Evolutionary conservation across 495 filamentous ascomycete genomes (phyloP).

Genomic region (Penicillium argentinense): DNA sequence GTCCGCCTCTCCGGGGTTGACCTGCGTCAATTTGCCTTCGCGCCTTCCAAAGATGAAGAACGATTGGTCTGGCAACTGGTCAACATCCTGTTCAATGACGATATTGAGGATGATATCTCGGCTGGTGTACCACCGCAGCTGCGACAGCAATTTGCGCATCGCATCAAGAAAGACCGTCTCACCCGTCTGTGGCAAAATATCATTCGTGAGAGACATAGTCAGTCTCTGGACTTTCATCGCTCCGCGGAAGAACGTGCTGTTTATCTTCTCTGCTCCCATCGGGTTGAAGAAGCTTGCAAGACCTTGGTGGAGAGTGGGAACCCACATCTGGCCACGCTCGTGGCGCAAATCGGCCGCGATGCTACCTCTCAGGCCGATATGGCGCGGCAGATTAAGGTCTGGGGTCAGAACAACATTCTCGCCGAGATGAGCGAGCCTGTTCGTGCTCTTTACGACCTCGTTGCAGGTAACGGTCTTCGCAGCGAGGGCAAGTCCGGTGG

Average conservation of each 20-base stretch:
- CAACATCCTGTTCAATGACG: conserved; percentile 81
- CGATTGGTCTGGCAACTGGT: conserved; percentile 57
- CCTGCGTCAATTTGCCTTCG: conserved; percentile 36
- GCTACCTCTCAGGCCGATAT: conserved; percentile 65
- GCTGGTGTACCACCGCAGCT: conserved; percentile 42
- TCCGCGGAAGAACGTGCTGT: conserved; percentile 81
- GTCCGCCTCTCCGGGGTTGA: conserved; percentile 35
- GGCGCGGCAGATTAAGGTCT: conserved; percentile 73
- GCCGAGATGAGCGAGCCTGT: conserved; percentile 86
- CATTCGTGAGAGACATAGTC: conserved; percentile 48
- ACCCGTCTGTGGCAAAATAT: conserved; percentile 46
- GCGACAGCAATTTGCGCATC: conserved; percentile 42
- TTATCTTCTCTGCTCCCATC: conserved; percentile 72
- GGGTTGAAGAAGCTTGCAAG: conserved; percentile 77
- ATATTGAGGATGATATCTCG: conserved; percentile 47
- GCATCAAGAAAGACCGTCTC: conserved; percentile 55
- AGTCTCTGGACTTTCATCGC: conserved; percentile 48
- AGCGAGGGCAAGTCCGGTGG: conserved; percentile 68
- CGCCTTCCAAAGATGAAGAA: conserved; percentile 33
- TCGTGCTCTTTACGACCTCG: conserved; percentile 83
- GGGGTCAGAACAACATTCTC: conserved; percentile 75
- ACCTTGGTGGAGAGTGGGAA: conserved; percentile 69
- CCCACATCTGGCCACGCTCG: conserved; percentile 76
- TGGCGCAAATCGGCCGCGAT: conserved; percentile 76
- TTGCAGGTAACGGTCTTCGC: conserved; percentile 79